Conservation (phyloP, 2,329 filamentous ascomycete genomes). For the Cercospora janseana region DNA sequence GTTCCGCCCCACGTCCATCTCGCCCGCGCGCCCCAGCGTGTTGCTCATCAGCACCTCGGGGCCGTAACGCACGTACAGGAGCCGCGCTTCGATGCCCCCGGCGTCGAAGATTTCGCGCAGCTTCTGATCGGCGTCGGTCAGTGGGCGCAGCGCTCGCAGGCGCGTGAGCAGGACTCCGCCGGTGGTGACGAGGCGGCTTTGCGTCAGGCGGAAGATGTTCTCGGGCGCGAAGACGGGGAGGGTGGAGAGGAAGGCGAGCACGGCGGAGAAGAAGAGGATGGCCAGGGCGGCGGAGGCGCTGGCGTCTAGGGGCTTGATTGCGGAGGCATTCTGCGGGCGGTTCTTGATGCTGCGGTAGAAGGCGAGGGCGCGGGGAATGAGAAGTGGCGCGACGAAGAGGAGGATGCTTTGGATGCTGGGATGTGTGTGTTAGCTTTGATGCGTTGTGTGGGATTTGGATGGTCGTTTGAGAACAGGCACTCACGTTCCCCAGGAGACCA, state of each 20-base stretch:
- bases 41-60: constrained; percentile 71
- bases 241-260: constrained; percentile 59
- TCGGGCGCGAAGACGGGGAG: constrained; percentile 68
- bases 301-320: constrained; percentile 52
- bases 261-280: constrained; percentile 57
- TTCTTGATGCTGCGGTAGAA: constrained; percentile 60
- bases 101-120: constrained; percentile 68
- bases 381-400: constrained; percentile 64
- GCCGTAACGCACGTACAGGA: constrained; percentile 82
- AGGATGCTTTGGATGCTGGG: constrained; percentile 46
- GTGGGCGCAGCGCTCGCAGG: constrained; percentile 58
- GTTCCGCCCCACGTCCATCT: constrained; percentile 50
- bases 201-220: constrained; percentile 76
- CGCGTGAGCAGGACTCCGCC: constrained; percentile 80
- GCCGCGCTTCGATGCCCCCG: constrained; percentile 60
- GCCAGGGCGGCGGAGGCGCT: constrained; percentile 58
- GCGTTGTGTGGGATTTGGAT: neutral
- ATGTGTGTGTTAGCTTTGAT: neutral
- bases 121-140: constrained; percentile 61
- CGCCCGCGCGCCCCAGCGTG: constrained; percentile 63
- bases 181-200: constrained; percentile 81
- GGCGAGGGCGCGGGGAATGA: constrained; percentile 64
- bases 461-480: neutral
- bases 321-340: constrained; percentile 37
- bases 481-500: constrained; percentile 22